Conservation (phyloP, 225 moss, liverwort and hornwort genomes). For the Neckera pumila region DNA sequence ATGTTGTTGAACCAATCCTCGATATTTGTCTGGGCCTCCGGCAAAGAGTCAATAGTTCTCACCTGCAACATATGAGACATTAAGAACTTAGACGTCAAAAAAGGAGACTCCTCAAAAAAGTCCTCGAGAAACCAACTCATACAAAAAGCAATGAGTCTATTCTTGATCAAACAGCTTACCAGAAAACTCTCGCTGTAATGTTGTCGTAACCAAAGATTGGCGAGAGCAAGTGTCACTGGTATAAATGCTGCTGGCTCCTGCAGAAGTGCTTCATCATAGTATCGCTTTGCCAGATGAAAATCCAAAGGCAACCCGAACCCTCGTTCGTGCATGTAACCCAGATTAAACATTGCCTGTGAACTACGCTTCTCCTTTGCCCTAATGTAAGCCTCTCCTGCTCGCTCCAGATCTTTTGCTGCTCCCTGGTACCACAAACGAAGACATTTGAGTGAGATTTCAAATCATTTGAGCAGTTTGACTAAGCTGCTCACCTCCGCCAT, state of each 20-base stretch:
- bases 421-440: conserved; percentile 34
- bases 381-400: conserved; percentile 78
- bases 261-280: conserved; percentile 86
- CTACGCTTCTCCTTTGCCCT: conserved; percentile 60
- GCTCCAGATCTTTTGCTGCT: conserved; percentile 73
- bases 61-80: conserved; percentile 42
- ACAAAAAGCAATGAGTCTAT: neutral
- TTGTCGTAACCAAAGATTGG: conserved; percentile 86
- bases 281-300: conserved; percentile 91
- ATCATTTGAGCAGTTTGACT: neutral
- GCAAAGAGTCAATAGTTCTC: conserved; percentile 60
- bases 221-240: conserved; percentile 83
- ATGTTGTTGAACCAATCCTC: conserved; percentile 49
- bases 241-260: conserved; percentile 67
- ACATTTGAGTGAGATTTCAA: neutral
- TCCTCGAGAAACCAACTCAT: neutral
- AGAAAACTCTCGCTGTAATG: conserved; percentile 62
- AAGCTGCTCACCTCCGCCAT: neutral
- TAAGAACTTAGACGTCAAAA: neutral
- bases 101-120: neutral
- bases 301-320: conserved; percentile 88
- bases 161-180: conserved; percentile 23
- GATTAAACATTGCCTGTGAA: conserved; percentile 94
- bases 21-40: conserved; percentile 35
- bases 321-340: conserved; percentile 95